These are phyloP conservation scores for Xylariaceae sp. DNA, from an alignment of 2,329 filamentous ascomycete genomes.

Conservation along the genomic window DNA sequence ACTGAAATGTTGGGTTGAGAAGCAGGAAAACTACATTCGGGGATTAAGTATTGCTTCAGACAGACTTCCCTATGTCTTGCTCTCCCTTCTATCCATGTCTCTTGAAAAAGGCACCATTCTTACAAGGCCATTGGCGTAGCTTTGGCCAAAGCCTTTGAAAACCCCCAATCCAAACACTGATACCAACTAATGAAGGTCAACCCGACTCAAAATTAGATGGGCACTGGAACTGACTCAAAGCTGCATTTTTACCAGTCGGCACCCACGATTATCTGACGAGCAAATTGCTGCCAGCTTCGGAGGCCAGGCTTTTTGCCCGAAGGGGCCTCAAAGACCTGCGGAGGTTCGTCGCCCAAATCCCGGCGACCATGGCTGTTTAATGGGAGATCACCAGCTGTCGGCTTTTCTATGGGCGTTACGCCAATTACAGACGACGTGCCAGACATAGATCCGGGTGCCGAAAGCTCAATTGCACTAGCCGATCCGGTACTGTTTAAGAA, in stretches of 20 bases:
- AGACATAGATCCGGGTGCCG: constrained; percentile 3
- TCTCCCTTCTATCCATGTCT: too few species aligned
- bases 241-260: constrained; percentile 3
- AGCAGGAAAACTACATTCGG: too few species aligned
- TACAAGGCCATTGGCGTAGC: background rate
- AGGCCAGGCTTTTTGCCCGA: constrained; percentile 1
- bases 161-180: background rate
- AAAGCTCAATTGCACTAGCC: background rate
- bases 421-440: constrained; percentile 7
- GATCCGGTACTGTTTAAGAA: constrained; percentile 4
- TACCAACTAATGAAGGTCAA: background rate
- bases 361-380: constrained; percentile 6
- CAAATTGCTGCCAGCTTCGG: constrained; percentile 11
- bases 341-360: constrained; percentile 2
- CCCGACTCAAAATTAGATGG: background rate
- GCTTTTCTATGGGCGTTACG: background rate
- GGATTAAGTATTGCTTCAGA: too few species aligned
- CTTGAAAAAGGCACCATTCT: too few species aligned
- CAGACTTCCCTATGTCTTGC: too few species aligned
- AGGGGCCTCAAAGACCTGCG: background rate
- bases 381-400: background rate
- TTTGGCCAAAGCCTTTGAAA: background rate
- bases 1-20: too few species aligned
- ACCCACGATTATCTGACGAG: constrained; percentile 10
- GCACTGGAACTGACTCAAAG: background rate